Evolutionary conservation across 495 filamentous ascomycete species (phyloP), one percentile per base, ranked within the genome.

Genomic region (Penicillium verhagenii): DNA sequence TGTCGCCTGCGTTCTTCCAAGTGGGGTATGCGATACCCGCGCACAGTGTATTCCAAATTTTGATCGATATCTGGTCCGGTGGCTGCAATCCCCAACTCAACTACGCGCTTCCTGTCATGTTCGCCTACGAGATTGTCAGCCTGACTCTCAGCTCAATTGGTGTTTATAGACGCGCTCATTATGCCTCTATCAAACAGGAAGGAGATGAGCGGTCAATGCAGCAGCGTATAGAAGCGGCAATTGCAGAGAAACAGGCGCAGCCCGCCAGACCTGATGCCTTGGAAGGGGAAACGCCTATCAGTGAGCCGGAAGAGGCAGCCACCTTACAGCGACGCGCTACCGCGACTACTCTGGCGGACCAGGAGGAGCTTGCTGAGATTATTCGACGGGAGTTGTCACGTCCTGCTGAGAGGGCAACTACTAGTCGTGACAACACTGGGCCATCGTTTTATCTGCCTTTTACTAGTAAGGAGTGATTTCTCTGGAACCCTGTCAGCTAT

Each of bases 41-140:
- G 4, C 77, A 81, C 46, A 61, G 65, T 18, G 59, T 75, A 6
- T 83, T 73, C 52, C 62, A 76, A 16, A 43, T 73, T 0, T 61
- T 82, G 18, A 56, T 70, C 0, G 74, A 80, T 44, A 75, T 78
- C 44, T 82, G 79, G 79, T 75, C 72, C 0, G 49, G 65, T 0
- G 79, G 78, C 0, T 80, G 79, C 64, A 78, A 80, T 25, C 72
- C 72, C 1, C 59, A 72, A 42, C 63, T 79, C 1, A 26, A 64
- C 47, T 68, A 66, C 38, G 67, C 74, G 0, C 65, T 82, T 4
- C 77, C 79, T 1, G 62, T 77, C 6, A 50, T 81, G 18, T 80
- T 81, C 29, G 46, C 46, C 9, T 25, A 25, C 43, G 74, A 79
- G 47, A 13, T 80, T 2, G 2, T 66, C 0, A 65, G 66, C 3